Base-by-base conservation (phyloP, 345 rosid genomes). In the Psidium friedrichsthalianum region DNA sequence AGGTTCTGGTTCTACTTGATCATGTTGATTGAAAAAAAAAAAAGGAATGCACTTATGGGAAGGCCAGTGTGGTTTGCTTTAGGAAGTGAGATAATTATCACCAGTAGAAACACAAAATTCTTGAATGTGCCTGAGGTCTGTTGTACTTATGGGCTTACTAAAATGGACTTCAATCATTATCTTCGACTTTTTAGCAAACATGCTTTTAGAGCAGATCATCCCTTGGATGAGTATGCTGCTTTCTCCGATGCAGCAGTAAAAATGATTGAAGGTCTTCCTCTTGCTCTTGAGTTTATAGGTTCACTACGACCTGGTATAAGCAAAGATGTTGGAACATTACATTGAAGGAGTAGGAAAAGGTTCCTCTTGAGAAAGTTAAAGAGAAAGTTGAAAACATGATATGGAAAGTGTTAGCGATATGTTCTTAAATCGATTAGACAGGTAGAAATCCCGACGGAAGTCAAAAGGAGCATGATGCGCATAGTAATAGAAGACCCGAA, bases 231-330 rank as follows among this genome's bases (percentile, higher is more conserved):
- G 2, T 58, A 58, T 11, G 32, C 6, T 58, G 69, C 16, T 58
- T n/a, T 58, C 64, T 58, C 64, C 64, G n/a, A 1, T 0, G 7
- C 11, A 11, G 64, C 5, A 8, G 64, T 58, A 15, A n/a, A 58
- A 58, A 58, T 3, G 5, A 58, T 16, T 1, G 32, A 29, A n/a
- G 32, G 32, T 58, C 32, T 58, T 11, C 64, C 64, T 58, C 64
- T 58, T n/a, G 64, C 64, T 58, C 64, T 58, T 1, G 64, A 58
- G 64, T 32, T 6, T 58, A 0, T n/a, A n/a, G 64, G 64, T 5
- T 5, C 5, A 11, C 8, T 11, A 25, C 32, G 25, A 2, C 1
- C 0, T 15, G 2, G 8, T 1, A 58, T 1, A n/a, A n/a, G 32
- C 64, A 58, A 58, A 58, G 64, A 12, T 3, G 16, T n/a, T 58